Conservation (phyloP, 2,329 filamentous ascomycete species). For the Neonectria punicea region DNA sequence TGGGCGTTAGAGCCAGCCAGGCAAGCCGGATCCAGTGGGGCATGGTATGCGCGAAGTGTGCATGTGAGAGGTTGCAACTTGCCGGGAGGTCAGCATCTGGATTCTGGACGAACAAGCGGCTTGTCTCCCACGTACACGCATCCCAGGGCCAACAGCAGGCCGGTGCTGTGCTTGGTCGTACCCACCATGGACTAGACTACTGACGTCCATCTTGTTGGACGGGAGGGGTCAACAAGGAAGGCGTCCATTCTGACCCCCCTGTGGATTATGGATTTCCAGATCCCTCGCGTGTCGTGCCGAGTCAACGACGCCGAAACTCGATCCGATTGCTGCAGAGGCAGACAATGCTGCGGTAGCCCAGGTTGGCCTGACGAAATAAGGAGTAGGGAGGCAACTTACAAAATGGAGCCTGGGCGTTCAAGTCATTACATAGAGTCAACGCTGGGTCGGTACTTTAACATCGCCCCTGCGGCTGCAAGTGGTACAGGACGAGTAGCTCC, state of each 20-base stretch:
- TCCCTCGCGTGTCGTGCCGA: conserved; percentile 16
- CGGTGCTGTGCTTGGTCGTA: conserved; percentile 35
- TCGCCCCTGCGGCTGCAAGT: conserved; percentile 5
- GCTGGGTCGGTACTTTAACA: conserved; percentile 11
- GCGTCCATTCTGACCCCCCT: conserved; percentile 25
- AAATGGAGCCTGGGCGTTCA: neutral
- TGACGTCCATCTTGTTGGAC: conserved; percentile 21
- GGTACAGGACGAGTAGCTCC: neutral
- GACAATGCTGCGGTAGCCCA: neutral
- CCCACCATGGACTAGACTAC: conserved; percentile 30
- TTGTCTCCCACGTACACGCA: conserved; percentile 30
- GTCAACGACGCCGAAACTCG: conserved; percentile 4
- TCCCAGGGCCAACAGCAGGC: conserved; percentile 35
- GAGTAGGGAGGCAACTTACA: neutral
- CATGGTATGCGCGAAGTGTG: conserved; percentile 8
- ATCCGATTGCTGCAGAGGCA: neutral
- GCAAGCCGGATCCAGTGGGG: conserved; percentile 10
- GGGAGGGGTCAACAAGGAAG: conserved; percentile 13
- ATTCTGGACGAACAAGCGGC: conserved; percentile 27
- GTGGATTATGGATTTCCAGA: conserved; percentile 27
- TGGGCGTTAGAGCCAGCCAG: neutral
- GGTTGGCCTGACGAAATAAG: conserved; percentile 4
- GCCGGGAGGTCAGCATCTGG: conserved; percentile 12
- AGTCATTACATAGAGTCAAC: conserved; percentile 1
- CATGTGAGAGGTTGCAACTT: conserved; percentile 24